Percentiles rank a stretch among this genome's conserved stretches.
Conservation (phyloP, 768 basidiomycete genomes). For the Lepiota venenata region DNA sequence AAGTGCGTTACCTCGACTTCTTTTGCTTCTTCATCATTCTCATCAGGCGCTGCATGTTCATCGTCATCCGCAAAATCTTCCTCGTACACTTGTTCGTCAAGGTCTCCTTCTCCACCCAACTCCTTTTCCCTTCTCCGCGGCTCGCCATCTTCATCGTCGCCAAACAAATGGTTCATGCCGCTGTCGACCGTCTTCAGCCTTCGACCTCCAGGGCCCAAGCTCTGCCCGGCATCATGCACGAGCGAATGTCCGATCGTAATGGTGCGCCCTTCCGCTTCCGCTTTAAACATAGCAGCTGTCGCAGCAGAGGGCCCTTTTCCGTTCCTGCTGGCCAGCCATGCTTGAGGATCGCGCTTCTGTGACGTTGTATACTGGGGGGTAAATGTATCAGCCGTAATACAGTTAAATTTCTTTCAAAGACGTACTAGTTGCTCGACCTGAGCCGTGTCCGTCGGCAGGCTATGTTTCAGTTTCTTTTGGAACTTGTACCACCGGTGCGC, state of each 20-base stretch:
- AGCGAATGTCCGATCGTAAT: constrained; percentile 39
- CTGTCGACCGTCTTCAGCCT: constrained; percentile 66
- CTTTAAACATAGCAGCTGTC: constrained; percentile 68
- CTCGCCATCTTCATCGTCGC: constrained; percentile 58
- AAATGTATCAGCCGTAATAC: constrained; percentile 18
- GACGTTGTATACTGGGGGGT: constrained; percentile 43
- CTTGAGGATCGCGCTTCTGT: constrained; percentile 74
- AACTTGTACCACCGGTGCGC: constrained; percentile 92
- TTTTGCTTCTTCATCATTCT: constrained; percentile 82
- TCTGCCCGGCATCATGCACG: constrained; percentile 47
- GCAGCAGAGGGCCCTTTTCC: constrained; percentile 56
- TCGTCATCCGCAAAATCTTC: constrained; percentile 89
- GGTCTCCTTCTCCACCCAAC: constrained; percentile 71
- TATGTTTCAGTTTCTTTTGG: constrained; percentile 78
- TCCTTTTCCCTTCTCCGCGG: constrained; percentile 49
- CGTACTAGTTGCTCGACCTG: constrained; percentile 63
- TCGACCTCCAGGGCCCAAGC: constrained; percentile 68
- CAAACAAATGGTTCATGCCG: constrained; percentile 57
- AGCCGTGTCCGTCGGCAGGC: constrained; percentile 63
- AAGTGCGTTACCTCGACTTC: constrained; percentile 61
- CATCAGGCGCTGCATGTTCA: constrained; percentile 68
- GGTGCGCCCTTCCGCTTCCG: constrained; percentile 50
- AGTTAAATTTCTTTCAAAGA: constrained; percentile 18
- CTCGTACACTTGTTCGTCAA: constrained; percentile 82
- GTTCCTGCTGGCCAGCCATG: constrained; percentile 65